Evolutionary conservation across 495 filamentous ascomycete genomes (phyloP).

Genomic region (Polyplosphaeria fusca): DNA sequence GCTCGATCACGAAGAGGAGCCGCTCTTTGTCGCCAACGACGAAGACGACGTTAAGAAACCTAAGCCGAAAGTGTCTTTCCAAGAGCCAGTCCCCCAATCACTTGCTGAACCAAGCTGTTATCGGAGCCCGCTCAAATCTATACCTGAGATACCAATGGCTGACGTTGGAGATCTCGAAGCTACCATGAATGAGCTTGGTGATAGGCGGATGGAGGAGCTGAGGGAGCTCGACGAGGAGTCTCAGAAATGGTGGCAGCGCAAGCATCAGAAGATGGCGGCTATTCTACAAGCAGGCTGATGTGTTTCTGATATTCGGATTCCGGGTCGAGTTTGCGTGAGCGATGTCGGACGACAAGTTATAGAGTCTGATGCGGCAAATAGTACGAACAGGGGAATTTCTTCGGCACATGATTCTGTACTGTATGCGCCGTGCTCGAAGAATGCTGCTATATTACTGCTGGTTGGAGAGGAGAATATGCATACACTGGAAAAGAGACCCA

Average conservation of each 20-base stretch:
- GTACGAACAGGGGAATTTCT: no score
- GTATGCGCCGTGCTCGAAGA: no score
- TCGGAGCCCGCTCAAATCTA: neutral
- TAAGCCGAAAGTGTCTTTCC: constrained; percentile 22
- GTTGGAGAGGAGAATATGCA: no score
- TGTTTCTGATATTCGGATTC: no score
- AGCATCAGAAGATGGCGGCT: constrained; percentile 12
- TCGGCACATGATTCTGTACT: no score
- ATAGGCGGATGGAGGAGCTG: constrained; percentile 10
- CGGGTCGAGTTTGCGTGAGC: no score
- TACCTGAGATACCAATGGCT: constrained; percentile 8
- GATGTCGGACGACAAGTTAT: no score
- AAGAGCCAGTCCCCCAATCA: constrained; percentile 4
- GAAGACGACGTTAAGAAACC: neutral
- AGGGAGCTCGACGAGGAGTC: constrained; percentile 11
- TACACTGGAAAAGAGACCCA: no score
- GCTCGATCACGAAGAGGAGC: neutral
- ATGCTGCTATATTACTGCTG: no score
- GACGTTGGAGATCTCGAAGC: constrained; percentile 10
- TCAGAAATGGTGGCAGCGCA: constrained; percentile 4
- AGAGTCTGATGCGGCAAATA: no score
- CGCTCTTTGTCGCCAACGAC: neutral
- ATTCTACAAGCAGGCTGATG: no score
- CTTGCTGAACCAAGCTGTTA: neutral
- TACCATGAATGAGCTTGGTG: constrained; percentile 7